Evolutionary conservation across 1,284 basidiomycete species (phyloP).

Genomic region (Sporisorium graminicola): DNA sequence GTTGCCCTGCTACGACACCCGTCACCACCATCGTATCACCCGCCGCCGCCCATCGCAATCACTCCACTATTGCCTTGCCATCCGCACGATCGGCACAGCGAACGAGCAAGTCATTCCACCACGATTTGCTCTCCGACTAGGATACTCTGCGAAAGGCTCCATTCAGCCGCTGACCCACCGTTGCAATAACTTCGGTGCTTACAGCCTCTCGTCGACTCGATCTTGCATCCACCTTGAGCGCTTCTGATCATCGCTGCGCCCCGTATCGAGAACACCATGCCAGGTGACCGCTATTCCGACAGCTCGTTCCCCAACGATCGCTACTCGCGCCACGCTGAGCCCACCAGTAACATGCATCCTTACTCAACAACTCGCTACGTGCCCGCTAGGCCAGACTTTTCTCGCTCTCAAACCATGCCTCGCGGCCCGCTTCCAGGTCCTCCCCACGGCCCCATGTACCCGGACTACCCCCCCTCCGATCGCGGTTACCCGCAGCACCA

Average conservation of each 20-base stretch:
- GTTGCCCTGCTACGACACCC: constrained; percentile 16
- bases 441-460: constrained; percentile 44
- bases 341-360: constrained; percentile 23
- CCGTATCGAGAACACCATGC: constrained; percentile 22
- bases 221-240: not conserved
- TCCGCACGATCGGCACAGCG: constrained; percentile 8
- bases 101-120: not conserved
- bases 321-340: constrained; percentile 22
- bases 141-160: constrained; percentile 21
- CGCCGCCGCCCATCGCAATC: not conserved
- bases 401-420: constrained; percentile 40
- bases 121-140: constrained; percentile 13
- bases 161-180: constrained; percentile 36
- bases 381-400: constrained; percentile 34
- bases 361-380: constrained; percentile 16
- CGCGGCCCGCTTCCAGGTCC: constrained; percentile 32
- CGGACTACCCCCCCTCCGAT: constrained; percentile 26
- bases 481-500: constrained; percentile 31
- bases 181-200: not conserved
- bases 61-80: constrained; percentile 2
- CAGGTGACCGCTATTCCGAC: constrained; percentile 20
- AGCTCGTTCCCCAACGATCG: constrained; percentile 26
- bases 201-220: not conserved
- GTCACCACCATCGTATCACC: not conserved
- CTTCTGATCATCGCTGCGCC: not conserved